phyloP scores from a whole-genome alignment of 2,329 filamentous ascomycete species.

The Tolypocladium inflatum region DNA sequence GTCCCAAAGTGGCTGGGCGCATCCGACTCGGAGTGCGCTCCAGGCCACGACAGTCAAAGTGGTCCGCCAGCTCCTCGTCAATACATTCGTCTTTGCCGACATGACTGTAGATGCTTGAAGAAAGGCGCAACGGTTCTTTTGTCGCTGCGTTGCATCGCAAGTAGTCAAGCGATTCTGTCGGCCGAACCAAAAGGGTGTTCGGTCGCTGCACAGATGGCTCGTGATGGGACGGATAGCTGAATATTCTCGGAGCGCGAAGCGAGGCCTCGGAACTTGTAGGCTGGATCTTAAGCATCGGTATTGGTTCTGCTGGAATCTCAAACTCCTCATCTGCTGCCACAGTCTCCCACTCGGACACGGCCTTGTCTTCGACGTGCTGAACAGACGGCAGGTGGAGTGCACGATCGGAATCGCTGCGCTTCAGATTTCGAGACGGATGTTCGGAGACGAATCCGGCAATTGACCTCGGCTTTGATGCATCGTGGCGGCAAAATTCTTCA shows the following conservation, averaged over 20 bases:
- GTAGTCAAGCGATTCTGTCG: not conserved
- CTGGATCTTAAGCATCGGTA: not conserved
- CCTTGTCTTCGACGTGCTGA: conserved; percentile 8
- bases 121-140: not conserved
- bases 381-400: not conserved
- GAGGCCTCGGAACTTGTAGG: not conserved
- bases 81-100: not conserved
- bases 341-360: conserved; percentile 20
- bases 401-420: not conserved
- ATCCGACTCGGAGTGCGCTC: not conserved
- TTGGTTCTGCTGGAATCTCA: not conserved
- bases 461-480: not conserved
- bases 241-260: not conserved
- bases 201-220: not conserved
- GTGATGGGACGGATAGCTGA: no score
- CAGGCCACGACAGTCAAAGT: not conserved
- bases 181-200: not conserved
- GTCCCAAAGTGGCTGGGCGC: not conserved
- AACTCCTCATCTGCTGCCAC: conserved; percentile 16
- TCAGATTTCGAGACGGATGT: not conserved
- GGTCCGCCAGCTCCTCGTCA: not conserved
- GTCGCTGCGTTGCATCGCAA: not conserved
- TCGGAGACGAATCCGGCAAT: not conserved
- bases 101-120: conserved; percentile 1
- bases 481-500: not conserved